Conservation (phyloP, 345 rosid species). For the Citrus mangshanensis region DNA sequence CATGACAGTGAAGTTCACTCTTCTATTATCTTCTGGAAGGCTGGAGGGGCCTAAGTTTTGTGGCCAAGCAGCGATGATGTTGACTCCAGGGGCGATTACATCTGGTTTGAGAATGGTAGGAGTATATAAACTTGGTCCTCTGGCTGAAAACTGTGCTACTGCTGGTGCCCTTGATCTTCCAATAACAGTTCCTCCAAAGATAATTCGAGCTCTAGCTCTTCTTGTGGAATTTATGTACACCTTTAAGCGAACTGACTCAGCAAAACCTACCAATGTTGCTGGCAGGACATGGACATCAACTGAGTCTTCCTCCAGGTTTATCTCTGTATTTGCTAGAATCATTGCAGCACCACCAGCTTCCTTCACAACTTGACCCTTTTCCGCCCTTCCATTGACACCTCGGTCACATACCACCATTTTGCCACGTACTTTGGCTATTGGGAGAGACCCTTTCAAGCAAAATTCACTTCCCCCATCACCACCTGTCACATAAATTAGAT, state of each 20-base stretch:
- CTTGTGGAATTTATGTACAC: slow-evolving; percentile 64
- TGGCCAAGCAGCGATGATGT: slow-evolving; percentile 99
- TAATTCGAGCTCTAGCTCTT: slow-evolving; percentile 58
- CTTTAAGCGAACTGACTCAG: slow-evolving; percentile 56
- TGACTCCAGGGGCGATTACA: slow-evolving; percentile 88
- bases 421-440: slow-evolving; percentile 54
- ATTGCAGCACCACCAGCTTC: slow-evolving; percentile 95
- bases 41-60: slow-evolving; percentile 82
- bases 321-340: slow-evolving; percentile 74
- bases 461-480: slow-evolving; percentile 65
- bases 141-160: slow-evolving; percentile 86
- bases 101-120: slow-evolving; percentile 85
- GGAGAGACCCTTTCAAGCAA: slow-evolving; percentile 78
- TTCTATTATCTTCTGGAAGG: slow-evolving; percentile 78
- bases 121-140: slow-evolving; percentile 81
- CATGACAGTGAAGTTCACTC: slow-evolving; percentile 87
- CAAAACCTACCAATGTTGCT: slow-evolving; percentile 62
- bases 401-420: slow-evolving; percentile 89
- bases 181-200: slow-evolving; percentile 62
- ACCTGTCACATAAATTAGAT: slow-evolving; percentile 59
- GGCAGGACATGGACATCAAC: slow-evolving; percentile 85
- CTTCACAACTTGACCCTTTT: slow-evolving; percentile 76
- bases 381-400: slow-evolving; percentile 84
- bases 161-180: slow-evolving; percentile 74
- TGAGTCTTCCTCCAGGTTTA: slow-evolving; percentile 79